Evolutionary conservation across 2,329 filamentous ascomycete genomes (phyloP).

Genomic region (Exophiala bonariae): DNA sequence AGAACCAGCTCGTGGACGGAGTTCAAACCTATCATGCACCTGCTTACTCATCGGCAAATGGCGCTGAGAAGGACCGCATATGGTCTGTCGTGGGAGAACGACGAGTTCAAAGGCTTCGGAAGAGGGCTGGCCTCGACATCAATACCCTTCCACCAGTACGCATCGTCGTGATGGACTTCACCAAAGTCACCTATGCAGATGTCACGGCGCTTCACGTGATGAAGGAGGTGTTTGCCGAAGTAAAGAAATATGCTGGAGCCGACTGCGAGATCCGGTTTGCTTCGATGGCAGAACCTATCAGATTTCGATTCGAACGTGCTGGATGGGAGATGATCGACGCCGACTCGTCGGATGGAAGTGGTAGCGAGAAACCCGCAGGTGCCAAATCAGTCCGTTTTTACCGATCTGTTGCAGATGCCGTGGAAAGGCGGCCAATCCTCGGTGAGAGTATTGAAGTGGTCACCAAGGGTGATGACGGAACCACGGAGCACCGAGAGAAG

Average conservation of each 20-base stretch:
- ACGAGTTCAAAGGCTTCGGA: constrained; percentile 47
- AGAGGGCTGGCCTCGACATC: constrained; percentile 36
- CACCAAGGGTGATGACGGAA: neutral
- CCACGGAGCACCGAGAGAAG: constrained; percentile 3
- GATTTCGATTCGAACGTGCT: constrained; percentile 31
- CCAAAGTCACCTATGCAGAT: constrained; percentile 53
- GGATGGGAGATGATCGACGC: constrained; percentile 23
- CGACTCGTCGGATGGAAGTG: neutral
- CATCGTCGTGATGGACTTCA: constrained; percentile 54
- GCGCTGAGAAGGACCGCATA: constrained; percentile 42
- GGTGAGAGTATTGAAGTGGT: neutral
- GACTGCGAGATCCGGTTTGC: constrained; percentile 50
- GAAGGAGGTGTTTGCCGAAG: constrained; percentile 49
- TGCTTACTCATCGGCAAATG: constrained; percentile 37
- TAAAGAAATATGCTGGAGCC: constrained; percentile 52
- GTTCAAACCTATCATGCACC: constrained; percentile 49
- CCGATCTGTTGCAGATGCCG: neutral
- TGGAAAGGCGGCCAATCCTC: neutral
- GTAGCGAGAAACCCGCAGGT: neutral
- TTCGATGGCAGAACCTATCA: constrained; percentile 45
- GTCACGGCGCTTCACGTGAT: constrained; percentile 53
- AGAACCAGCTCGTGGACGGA: constrained; percentile 50
- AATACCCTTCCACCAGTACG: constrained; percentile 41
- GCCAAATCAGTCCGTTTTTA: neutral
- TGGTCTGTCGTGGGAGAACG: constrained; percentile 56